phyloP scores from a whole-genome alignment of 257 asterid species.

The Perilla frutescens region DNA sequence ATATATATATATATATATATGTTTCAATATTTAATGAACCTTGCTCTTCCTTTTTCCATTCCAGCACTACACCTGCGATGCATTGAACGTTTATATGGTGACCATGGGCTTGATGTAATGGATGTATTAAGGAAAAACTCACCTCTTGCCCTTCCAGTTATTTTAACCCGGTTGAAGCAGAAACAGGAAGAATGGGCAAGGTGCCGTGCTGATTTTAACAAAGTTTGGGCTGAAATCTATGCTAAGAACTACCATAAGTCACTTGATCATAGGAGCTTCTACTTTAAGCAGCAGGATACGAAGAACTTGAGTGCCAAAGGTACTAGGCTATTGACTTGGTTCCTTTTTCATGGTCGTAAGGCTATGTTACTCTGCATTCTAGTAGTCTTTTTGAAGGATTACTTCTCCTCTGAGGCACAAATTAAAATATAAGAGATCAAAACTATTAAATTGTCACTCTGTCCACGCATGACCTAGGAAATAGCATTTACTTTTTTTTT shows the following conservation, averaged over 20 bases:
- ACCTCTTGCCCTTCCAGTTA: constrained; percentile 82
- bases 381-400: constrained; percentile 13
- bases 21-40: constrained; percentile 23
- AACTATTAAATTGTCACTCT: constrained; percentile 4
- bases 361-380: constrained; percentile 31
- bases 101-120: constrained; percentile 98
- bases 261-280: constrained; percentile 96
- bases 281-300: constrained; percentile 95
- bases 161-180: constrained; percentile 91
- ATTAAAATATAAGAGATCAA: constrained; percentile 16
- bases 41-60: constrained; percentile 12
- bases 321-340: constrained; percentile 43
- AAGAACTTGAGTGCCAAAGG: constrained; percentile 94
- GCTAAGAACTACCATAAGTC: constrained; percentile 92
- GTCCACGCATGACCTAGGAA: constrained; percentile 15
- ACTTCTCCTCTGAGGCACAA: not conserved
- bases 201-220: constrained; percentile 91
- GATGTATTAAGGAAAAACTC: constrained; percentile 88
- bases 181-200: constrained; percentile 96
- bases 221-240: constrained; percentile 96
- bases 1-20: too few species aligned
- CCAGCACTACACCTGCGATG: constrained; percentile 86
- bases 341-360: constrained; percentile 34
- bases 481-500: not conserved
- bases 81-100: constrained; percentile 97